These are phyloP conservation scores for Aspergillus bertholletiae DNA, from an alignment of 495 filamentous ascomycete species.

Conservation along the genomic window DNA sequence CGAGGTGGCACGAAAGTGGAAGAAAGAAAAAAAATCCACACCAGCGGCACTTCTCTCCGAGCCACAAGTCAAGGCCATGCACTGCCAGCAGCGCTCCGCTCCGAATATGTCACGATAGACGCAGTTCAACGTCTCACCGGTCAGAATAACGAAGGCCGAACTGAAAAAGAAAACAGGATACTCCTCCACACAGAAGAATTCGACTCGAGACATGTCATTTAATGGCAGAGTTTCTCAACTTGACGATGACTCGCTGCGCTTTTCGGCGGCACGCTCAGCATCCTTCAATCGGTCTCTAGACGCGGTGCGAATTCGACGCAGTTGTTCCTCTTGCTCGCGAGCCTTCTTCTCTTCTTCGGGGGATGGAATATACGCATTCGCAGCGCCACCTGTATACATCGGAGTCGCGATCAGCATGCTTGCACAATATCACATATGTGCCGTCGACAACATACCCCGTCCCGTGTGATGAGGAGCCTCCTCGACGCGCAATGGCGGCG, in stretches of 20 bases:
- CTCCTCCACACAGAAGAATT: too few relatives aligned
- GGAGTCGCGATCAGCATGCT: not conserved
- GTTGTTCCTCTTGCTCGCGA: slow-evolving; percentile 33
- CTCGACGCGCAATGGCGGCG: slow-evolving; percentile 46
- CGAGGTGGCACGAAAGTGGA: not conserved
- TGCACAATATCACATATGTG: not conserved
- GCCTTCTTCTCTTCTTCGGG: slow-evolving; percentile 35
- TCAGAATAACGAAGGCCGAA: not conserved
- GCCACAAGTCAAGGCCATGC: slow-evolving; percentile 8
- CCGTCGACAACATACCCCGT: slow-evolving; percentile 33
- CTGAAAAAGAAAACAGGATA: too few relatives aligned
- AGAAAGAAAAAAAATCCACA: not conserved
- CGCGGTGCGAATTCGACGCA: slow-evolving; percentile 32
- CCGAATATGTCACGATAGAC: not conserved
- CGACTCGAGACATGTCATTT: too few relatives aligned
- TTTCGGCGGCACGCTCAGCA: slow-evolving; percentile 24
- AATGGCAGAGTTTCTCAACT: slow-evolving; percentile 4
- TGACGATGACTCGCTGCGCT: slow-evolving; percentile 20
- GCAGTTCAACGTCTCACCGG: not conserved
- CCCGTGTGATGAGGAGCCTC: slow-evolving; percentile 42
- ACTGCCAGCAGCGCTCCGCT: slow-evolving; percentile 22
- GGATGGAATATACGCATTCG: slow-evolving; percentile 41
- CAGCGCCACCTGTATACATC: slow-evolving; percentile 32
- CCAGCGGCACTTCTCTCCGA: not conserved
- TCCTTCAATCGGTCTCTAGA: slow-evolving; percentile 39